phyloP scores from a whole-genome alignment of 2,329 filamentous ascomycete genomes.

The Fusarium begoniae region DNA sequence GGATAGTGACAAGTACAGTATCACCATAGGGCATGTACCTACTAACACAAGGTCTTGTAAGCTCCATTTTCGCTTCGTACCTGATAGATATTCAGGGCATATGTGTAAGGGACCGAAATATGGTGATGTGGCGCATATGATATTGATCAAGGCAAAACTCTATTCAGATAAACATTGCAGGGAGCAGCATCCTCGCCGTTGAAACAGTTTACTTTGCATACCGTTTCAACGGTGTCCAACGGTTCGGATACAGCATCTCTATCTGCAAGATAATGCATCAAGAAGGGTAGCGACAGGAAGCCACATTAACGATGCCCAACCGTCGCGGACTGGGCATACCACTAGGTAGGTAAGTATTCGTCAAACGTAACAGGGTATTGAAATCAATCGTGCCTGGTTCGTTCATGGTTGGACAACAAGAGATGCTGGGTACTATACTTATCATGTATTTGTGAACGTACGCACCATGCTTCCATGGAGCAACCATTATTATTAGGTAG shows the following conservation, averaged over 20 bases:
- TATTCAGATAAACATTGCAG: conserved; percentile 7
- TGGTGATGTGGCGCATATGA: conserved; percentile 21
- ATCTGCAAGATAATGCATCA: conserved; percentile 16
- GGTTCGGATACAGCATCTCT: conserved; percentile 9
- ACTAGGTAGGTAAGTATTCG: background rate
- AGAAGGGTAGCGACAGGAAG: conserved; percentile 26
- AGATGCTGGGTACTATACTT: background rate
- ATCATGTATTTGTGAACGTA: conserved; percentile 4
- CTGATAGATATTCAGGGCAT: background rate
- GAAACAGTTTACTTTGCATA: conserved; percentile 7
- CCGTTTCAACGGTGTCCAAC: conserved; percentile 12
- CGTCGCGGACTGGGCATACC: background rate
- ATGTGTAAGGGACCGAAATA: conserved; percentile 3
- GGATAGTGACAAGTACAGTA: conserved; percentile 27
- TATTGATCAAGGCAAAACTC: conserved; percentile 8
- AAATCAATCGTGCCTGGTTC: background rate
- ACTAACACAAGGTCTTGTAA: background rate
- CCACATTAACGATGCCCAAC: conserved; percentile 8
- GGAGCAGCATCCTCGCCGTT: background rate
- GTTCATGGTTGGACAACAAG: conserved; percentile 4
- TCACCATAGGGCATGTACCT: conserved; percentile 7
- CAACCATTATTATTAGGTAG: conserved; percentile 5
- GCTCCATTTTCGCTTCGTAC: conserved; percentile 3
- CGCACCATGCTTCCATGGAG: background rate
- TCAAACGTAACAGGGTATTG: background rate